phyloP scores from a whole-genome alignment of 176 grass and related monocot species.

The Poa annua region DNA sequence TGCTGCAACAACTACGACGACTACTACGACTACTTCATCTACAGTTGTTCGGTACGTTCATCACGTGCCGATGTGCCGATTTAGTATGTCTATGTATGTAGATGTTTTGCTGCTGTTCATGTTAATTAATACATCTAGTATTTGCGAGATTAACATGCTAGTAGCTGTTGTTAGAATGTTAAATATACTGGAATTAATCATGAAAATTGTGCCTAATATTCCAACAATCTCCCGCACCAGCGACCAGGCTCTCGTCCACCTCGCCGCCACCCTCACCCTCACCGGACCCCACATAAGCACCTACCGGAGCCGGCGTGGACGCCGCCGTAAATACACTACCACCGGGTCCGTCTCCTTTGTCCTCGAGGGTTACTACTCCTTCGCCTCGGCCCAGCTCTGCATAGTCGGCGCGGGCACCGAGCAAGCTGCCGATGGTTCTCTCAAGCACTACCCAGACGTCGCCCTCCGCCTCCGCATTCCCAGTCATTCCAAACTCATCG shows the following conservation, averaged over 20 bases:
- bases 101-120: too few species aligned
- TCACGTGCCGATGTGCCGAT: too few species aligned
- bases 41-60: too few species aligned
- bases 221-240: conserved; percentile 13
- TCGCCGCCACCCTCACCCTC: conserved; percentile 48
- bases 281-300: neutral
- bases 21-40: too few species aligned
- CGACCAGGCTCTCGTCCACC: conserved; percentile 7
- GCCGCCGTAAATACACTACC: neutral
- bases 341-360: neutral
- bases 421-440: neutral
- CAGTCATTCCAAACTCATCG: conserved; percentile 11
- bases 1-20: too few species aligned
- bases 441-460: conserved; percentile 19
- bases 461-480: conserved; percentile 50
- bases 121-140: too few species aligned
- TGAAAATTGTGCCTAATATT: too few species aligned
- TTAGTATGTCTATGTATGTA: too few species aligned
- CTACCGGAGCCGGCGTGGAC: neutral
- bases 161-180: too few species aligned
- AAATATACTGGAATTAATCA: too few species aligned
- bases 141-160: too few species aligned
- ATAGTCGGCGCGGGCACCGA: conserved; percentile 49
- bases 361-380: conserved; percentile 35
- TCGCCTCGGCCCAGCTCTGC: conserved; percentile 34